Evolutionary conservation across 2,329 filamentous ascomycete species (phyloP), one percentile per base, ranked within the genome.

Genomic region (Diaporthe vexans): DNA sequence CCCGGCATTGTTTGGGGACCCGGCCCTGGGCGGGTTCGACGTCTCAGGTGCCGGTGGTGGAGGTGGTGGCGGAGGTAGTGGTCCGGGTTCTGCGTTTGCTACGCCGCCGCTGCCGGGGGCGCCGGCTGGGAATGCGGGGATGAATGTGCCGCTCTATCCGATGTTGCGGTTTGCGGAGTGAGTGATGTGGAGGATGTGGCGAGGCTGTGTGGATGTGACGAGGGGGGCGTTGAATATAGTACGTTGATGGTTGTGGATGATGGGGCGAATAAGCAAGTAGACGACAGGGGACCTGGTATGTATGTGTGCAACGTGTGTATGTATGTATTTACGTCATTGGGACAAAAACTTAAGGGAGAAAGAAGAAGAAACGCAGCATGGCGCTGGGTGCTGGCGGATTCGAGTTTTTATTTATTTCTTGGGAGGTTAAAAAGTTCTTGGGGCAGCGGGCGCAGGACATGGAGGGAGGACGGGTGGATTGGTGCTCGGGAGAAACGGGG

Each of bases 101-200:
- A 57, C 71, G 21, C 56, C 73, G n/a, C 63, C 56, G 24, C 48
- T 73, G 29, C 61, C 71, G 15, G 56, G 37, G 5, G 51, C 57
- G 57, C 71, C 65, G 48, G 33, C 51, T 29, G 51, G 29, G 17
- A 52, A 21, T 4, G 21, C 19, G 15, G 35, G 46, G n/a, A 46
- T 68, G 29, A 71, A 72, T 2, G 54, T 75, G 17, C 73, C 73
- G 37, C 57, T 75, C n/a, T 75, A 75, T 5, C 73, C 73, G 1
- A 73, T 75, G 73, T 37, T 75, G 26, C 21, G 63, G 51, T 75
- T 73, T 29, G 51, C 71, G 9, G 73, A 75, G 54, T 75, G 33
- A 72, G 37, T 15, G 37, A 13, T 40, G 10, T 0, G 4, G 40
- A 6, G 1, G 29, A 17, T 10, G 4, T 4, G 11, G n/a, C n/a